Conservation (phyloP, 441 rosid species). For the Corymbia calophylla region DNA sequence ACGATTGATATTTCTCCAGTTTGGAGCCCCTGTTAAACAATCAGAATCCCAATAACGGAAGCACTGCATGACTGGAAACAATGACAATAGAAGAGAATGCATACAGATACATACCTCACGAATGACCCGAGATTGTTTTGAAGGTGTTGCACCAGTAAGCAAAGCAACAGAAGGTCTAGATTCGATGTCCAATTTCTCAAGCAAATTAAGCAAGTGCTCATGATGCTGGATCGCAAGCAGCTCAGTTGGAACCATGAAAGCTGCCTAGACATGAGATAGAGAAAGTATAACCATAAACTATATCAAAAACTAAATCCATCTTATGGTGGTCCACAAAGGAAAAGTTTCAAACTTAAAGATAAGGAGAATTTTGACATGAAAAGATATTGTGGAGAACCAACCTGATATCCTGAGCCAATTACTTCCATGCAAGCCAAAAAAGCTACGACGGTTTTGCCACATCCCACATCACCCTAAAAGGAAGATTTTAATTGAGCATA, state of each 20-base stretch:
- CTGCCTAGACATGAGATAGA: slow-evolving; percentile 51
- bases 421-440: slow-evolving; percentile 99
- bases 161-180: slow-evolving; percentile 78
- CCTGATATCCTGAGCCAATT: slow-evolving; percentile 91
- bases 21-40: slow-evolving; percentile 58
- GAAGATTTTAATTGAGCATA: not conserved
- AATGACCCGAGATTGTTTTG: slow-evolving; percentile 72
- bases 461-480: slow-evolving; percentile 92
- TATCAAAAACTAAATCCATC: not conserved
- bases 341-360: not conserved
- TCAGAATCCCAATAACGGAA: not conserved
- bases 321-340: not conserved
- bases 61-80: slow-evolving; percentile 12
- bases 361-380: not conserved
- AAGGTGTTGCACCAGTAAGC: slow-evolving; percentile 85
- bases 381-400: slow-evolving; percentile 18
- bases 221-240: slow-evolving; percentile 93
- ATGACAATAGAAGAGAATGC: slow-evolving; percentile 11
- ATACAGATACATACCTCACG: slow-evolving; percentile 60
- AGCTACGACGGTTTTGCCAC: slow-evolving; percentile 96
- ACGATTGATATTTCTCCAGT: slow-evolving; percentile 75
- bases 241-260: slow-evolving; percentile 99
- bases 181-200: slow-evolving; percentile 54
- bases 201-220: slow-evolving; percentile 65
- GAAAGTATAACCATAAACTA: not conserved